Conservation (phyloP, 2,329 filamentous ascomycete genomes). For the Microsporum audouinii region DNA sequence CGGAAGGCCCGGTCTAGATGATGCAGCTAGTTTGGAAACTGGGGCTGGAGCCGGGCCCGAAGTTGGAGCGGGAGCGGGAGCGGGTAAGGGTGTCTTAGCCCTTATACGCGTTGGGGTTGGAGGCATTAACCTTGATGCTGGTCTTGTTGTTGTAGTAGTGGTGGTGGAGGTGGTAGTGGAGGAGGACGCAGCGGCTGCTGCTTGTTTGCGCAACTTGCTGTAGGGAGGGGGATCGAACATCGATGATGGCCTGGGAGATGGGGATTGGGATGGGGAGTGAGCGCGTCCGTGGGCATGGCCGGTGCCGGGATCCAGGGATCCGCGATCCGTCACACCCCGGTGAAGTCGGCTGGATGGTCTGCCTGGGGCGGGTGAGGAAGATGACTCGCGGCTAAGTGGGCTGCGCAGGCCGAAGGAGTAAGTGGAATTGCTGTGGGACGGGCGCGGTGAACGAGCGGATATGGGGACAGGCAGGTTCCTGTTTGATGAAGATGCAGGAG, state of each 20-base stretch:
- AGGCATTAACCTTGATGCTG: constrained; percentile 11
- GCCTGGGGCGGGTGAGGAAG: constrained; percentile 29
- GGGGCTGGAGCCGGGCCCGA: neutral
- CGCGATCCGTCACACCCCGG: constrained; percentile 1
- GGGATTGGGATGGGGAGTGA: constrained; percentile 22
- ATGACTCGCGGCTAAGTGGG: constrained; percentile 33
- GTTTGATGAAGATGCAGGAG: constrained; percentile 48
- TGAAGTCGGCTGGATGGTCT: constrained; percentile 25
- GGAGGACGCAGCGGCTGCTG: constrained; percentile 2
- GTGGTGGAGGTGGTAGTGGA: constrained; percentile 9
- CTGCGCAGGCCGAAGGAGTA: constrained; percentile 31
- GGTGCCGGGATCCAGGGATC: neutral
- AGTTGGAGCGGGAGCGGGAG: neutral
- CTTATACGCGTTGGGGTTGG: constrained; percentile 13
- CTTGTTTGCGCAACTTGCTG: constrained; percentile 27
- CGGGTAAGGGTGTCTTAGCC: neutral
- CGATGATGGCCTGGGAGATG: constrained; percentile 21
- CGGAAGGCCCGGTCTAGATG: constrained; percentile 10
- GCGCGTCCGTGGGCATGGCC: neutral
- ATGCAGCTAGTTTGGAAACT: neutral
- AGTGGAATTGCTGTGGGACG: constrained; percentile 14
- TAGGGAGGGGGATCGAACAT: constrained; percentile 34
- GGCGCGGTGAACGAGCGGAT: constrained; percentile 22
- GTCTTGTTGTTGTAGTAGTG: constrained; percentile 11
- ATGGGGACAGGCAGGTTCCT: constrained; percentile 24